Conservation (phyloP, 345 rosid genomes). For the Zanthoxylum bungeanum region DNA sequence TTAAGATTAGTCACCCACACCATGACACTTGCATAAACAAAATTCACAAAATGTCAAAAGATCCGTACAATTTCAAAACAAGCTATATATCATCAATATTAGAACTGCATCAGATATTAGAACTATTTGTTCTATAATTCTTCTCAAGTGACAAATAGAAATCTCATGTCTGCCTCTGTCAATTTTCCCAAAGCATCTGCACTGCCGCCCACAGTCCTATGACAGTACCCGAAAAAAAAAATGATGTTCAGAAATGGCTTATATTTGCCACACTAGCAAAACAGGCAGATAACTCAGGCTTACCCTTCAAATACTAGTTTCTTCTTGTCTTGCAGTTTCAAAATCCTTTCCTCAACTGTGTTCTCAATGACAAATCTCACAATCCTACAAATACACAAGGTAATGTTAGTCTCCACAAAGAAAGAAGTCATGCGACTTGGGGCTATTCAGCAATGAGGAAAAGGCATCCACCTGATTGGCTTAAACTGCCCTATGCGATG, state of each 20-base stretch:
- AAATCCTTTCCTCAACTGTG: conserved; percentile 89
- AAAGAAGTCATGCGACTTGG: conserved; percentile 3
- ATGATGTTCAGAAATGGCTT: not conserved
- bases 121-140: not conserved
- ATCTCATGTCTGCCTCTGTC: conserved; percentile 74
- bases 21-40: too few species aligned
- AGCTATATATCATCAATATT: too few species aligned
- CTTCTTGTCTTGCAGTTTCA: conserved; percentile 90
- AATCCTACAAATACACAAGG: conserved; percentile 37
- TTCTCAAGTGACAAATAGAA: conserved; percentile 51
- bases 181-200: conserved; percentile 78
- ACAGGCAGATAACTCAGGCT: conserved; percentile 15
- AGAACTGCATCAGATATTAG: too few species aligned
- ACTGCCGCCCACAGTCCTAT: conserved; percentile 90
- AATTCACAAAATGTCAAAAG: too few species aligned
- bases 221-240: not conserved
- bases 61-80: not conserved
- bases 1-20: too few species aligned
- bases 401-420: conserved; percentile 1
- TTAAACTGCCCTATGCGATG: conserved; percentile 96
- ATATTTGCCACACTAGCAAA: not conserved
- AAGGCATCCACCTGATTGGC: conserved; percentile 69
- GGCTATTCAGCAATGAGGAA: not conserved
- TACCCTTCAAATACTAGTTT: conserved; percentile 97
- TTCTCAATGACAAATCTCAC: conserved; percentile 91